These are phyloP conservation scores for Thymus quinquecostatus DNA, from an alignment of 257 asterid species.

Conservation along the genomic window DNA sequence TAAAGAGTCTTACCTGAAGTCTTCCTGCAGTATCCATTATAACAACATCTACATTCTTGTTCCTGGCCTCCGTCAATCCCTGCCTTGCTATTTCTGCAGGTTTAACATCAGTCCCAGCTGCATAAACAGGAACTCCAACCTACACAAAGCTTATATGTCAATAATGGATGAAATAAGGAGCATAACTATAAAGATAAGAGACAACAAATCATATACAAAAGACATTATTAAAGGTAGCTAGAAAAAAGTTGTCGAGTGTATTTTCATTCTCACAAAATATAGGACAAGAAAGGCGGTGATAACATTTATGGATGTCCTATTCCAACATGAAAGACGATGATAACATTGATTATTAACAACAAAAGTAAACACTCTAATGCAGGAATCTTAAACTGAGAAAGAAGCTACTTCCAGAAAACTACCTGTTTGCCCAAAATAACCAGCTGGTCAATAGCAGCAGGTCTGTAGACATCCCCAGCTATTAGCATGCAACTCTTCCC, in stretches of 20 bases:
- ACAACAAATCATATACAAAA: not conserved
- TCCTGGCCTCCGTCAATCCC: constrained; percentile 87
- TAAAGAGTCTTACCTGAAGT: constrained; percentile 70
- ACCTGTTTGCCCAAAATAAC: constrained; percentile 81
- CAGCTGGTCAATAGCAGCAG: constrained; percentile 98
- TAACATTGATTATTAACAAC: not conserved
- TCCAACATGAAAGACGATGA: not conserved
- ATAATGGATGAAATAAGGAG: constrained; percentile 35
- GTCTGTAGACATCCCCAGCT: constrained; percentile 98
- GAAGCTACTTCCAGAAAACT: constrained; percentile 28
- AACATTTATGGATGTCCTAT: constrained; percentile 18
- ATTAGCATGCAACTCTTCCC: constrained; percentile 97
- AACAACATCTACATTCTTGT: constrained; percentile 82
- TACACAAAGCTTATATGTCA: constrained; percentile 47
- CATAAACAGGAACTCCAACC: constrained; percentile 96
- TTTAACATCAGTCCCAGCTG: constrained; percentile 81
- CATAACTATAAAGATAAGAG: constrained; percentile 3
- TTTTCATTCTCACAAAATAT: not conserved
- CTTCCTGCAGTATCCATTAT: constrained; percentile 99
- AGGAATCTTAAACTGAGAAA: constrained; percentile 25
- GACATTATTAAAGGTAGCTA: not conserved
- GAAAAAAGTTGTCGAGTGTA: not conserved
- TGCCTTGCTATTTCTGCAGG: constrained; percentile 95
- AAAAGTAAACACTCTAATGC: not conserved
- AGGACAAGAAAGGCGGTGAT: not conserved